These are phyloP conservation scores for Usnea hakonensis DNA, from an alignment of 495 filamentous ascomycete species.

Conservation along the genomic window DNA sequence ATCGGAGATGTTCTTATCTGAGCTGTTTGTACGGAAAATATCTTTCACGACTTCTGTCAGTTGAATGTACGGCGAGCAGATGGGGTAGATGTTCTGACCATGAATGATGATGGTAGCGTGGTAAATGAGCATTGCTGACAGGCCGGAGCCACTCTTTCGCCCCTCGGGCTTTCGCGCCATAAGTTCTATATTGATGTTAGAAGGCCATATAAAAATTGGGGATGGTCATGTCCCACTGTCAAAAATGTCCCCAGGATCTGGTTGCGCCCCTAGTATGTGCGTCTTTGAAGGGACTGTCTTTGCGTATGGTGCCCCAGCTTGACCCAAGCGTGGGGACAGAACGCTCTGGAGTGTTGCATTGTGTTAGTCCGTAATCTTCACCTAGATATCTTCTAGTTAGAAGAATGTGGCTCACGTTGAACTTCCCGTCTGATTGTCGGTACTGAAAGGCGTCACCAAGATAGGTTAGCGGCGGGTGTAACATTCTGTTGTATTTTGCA, in stretches of 20 bases:
- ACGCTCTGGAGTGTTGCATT: constrained; percentile 8
- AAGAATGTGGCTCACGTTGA: constrained; percentile 21
- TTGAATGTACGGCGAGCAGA: neutral
- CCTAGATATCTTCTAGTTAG: neutral
- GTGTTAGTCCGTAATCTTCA: neutral
- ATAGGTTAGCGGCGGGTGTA: constrained; percentile 16
- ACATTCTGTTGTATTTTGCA: constrained; percentile 12
- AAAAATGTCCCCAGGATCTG: constrained; percentile 23
- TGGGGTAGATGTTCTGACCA: neutral
- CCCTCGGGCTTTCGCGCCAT: constrained; percentile 16
- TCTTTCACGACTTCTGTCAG: constrained; percentile 21
- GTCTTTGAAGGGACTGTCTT: constrained; percentile 23
- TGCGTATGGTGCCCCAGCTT: constrained; percentile 37
- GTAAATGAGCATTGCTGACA: constrained; percentile 43
- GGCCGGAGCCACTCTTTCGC: constrained; percentile 18
- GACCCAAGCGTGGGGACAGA: constrained; percentile 37
- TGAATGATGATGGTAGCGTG: constrained; percentile 44
- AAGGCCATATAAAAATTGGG: neutral
- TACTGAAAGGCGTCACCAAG: constrained; percentile 28
- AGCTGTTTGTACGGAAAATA: constrained; percentile 42
- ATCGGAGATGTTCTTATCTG: constrained; percentile 36
- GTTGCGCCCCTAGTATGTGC: constrained; percentile 18
- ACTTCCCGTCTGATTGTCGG: constrained; percentile 33
- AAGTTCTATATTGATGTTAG: neutral
- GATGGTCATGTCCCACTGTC: neutral